A percentile compares a stretch with the other conserved stretches of the same genome.
Conservation (phyloP, 768 basidiomycete genomes). For the Rhizopogon roseolus region DNA sequence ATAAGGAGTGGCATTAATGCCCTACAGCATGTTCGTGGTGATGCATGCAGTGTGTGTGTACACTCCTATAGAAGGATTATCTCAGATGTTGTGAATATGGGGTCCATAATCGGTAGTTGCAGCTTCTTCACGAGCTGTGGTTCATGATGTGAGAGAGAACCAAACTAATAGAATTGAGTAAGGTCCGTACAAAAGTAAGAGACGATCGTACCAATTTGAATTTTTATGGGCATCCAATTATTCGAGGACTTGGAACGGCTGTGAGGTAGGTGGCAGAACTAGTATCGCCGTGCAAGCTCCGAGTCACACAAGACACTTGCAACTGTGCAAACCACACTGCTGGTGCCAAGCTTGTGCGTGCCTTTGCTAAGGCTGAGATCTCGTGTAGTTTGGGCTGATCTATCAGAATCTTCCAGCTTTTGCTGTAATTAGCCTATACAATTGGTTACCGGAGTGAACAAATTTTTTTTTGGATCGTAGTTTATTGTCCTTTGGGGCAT, state of each 20-base stretch:
- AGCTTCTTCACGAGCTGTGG: slow-evolving; percentile 93
- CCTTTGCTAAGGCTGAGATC: neutral
- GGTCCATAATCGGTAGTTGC: slow-evolving; percentile 87
- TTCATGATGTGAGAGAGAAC: slow-evolving; percentile 86
- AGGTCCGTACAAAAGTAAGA: neutral
- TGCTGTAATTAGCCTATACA: slow-evolving; percentile 68
- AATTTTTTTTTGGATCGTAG: no score
- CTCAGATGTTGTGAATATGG: slow-evolving; percentile 93
- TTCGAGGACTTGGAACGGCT: slow-evolving; percentile 91
- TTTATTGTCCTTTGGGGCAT: no score
- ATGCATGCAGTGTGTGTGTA: slow-evolving; percentile 88
- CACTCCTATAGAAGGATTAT: slow-evolving; percentile 97
- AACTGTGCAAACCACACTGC: slow-evolving; percentile 79
- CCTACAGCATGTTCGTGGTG: slow-evolving; percentile 92
- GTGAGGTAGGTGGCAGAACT: slow-evolving; percentile 80
- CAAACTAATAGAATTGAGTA: slow-evolving; percentile 58
- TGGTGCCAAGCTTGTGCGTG: slow-evolving; percentile 30
- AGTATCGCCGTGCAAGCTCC: slow-evolving; percentile 67
- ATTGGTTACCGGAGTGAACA: no score
- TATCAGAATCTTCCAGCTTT: slow-evolving; percentile 73
- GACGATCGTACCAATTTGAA: slow-evolving; percentile 77
- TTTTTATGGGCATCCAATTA: slow-evolving; percentile 99
- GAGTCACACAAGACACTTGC: slow-evolving; percentile 89
- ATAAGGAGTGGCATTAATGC: slow-evolving; percentile 75
- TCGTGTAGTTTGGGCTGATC: slow-evolving; percentile 31